These are phyloP conservation scores for Macaranga tanarius DNA, from an alignment of 441 rosid species.

Conservation along the genomic window DNA sequence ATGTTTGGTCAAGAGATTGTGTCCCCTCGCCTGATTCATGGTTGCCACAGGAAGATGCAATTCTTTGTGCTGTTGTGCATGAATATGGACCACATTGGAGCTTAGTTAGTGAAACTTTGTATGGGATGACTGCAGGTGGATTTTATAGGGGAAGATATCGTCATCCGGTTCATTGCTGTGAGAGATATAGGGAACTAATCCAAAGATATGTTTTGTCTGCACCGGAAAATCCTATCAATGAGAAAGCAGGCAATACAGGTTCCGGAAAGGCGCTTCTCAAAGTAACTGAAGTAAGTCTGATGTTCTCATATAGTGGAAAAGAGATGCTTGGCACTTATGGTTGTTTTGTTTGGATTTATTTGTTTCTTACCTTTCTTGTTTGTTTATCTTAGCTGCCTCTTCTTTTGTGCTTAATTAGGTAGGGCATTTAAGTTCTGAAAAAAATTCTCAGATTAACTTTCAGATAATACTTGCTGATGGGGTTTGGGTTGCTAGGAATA, in stretches of 20 bases:
- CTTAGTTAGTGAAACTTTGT: slow-evolving; percentile 73
- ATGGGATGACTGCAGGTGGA: slow-evolving; percentile 98
- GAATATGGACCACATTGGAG: slow-evolving; percentile 97
- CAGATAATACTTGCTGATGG: background rate
- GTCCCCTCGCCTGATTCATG: slow-evolving; percentile 92
- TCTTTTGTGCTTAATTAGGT: background rate
- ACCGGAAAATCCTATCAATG: slow-evolving; percentile 61
- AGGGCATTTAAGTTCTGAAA: background rate
- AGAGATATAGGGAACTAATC: slow-evolving; percentile 87
- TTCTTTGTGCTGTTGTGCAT: slow-evolving; percentile 97
- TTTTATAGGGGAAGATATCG: slow-evolving; percentile 91
- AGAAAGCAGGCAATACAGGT: slow-evolving; percentile 60
- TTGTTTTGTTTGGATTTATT: background rate
- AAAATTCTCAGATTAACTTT: background rate
- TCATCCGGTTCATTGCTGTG: slow-evolving; percentile 93
- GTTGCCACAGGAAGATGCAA: slow-evolving; percentile 97
- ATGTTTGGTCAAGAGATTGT: slow-evolving; percentile 93
- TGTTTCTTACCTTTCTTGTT: background rate
- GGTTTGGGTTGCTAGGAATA: background rate
- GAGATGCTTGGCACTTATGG: background rate
- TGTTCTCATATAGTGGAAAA: background rate
- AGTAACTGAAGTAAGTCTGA: slow-evolving; percentile 83
- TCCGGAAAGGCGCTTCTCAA: slow-evolving; percentile 93
- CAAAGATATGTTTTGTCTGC: slow-evolving; percentile 71
- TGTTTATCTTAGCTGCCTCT: background rate